Evolutionary conservation across 768 basidiomycete genomes (phyloP).

Genomic region (Pulveroboletus sp.): DNA sequence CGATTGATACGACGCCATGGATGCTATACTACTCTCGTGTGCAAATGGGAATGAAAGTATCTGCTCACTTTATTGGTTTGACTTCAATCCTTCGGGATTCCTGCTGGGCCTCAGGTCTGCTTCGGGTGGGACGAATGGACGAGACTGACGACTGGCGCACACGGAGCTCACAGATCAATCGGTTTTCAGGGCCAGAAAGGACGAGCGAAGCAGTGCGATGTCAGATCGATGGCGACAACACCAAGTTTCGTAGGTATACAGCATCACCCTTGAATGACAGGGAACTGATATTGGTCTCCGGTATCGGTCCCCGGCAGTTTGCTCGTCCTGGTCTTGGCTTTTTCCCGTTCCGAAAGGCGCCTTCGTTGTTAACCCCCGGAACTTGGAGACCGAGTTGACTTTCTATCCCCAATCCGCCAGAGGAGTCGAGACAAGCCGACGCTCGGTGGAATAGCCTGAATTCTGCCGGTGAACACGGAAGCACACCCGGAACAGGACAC

Average conservation of each 20-base stretch:
- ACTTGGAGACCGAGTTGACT: slow-evolving; percentile 15
- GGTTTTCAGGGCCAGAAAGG: background rate
- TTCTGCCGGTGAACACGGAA: background rate
- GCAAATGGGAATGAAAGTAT: background rate
- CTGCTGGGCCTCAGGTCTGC: background rate
- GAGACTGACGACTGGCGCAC: slow-evolving; percentile 12
- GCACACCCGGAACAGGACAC: background rate
- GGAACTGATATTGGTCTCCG: background rate
- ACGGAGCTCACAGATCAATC: background rate
- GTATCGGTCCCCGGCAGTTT: background rate
- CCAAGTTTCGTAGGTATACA: slow-evolving; percentile 3
- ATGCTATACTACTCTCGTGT: too few relatives aligned
- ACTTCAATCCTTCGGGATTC: background rate
- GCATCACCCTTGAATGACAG: background rate
- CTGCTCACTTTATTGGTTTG: background rate
- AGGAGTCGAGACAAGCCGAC: background rate
- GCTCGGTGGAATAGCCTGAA: slow-evolving; percentile 10
- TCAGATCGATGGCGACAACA: background rate
- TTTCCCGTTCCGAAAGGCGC: slow-evolving; percentile 4
- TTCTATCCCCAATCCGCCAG: slow-evolving; percentile 8
- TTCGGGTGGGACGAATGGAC: slow-evolving; percentile 1
- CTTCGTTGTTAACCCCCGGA: slow-evolving; percentile 6
- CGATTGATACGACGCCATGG: background rate
- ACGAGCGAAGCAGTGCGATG: background rate
- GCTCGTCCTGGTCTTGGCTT: slow-evolving; percentile 1